Conservation (phyloP, 345 rosid species). For the Raphanus sativus region DNA sequence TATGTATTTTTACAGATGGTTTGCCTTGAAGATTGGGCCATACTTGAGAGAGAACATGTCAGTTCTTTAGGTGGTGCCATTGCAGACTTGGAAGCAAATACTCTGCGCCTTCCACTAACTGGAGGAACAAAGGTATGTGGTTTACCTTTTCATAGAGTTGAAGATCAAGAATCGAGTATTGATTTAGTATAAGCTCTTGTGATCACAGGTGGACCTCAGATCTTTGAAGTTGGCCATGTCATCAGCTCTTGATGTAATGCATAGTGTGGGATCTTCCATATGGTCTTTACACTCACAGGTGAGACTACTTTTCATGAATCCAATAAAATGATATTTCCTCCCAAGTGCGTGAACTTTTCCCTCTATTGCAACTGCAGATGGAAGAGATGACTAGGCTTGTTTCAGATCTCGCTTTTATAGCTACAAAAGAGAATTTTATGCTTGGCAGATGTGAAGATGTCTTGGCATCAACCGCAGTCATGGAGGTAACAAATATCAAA, state of each 20-base stretch:
- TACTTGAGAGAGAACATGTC: slow-evolving; percentile 69
- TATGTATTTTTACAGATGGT: slow-evolving; percentile 51
- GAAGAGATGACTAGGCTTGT: slow-evolving; percentile 58
- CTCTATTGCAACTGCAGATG: slow-evolving; percentile 40
- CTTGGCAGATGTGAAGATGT: slow-evolving; percentile 69
- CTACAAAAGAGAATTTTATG: slow-evolving; percentile 55
- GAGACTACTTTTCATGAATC: slow-evolving; percentile 23
- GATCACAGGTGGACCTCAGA: slow-evolving; percentile 64
- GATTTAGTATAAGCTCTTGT: slow-evolving; percentile 10
- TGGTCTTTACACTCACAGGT: slow-evolving; percentile 66
- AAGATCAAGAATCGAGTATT: neutral
- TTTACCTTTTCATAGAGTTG: slow-evolving; percentile 15
- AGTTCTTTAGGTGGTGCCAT: slow-evolving; percentile 69
- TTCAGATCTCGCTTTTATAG: slow-evolving; percentile 62
- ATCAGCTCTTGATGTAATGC: slow-evolving; percentile 87
- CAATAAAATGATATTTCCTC: neutral
- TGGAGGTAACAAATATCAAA: slow-evolving; percentile 55
- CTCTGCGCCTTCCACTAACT: slow-evolving; percentile 74
- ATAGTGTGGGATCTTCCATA: slow-evolving; percentile 71
- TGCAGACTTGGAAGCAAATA: slow-evolving; percentile 84
- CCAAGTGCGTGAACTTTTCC: neutral
- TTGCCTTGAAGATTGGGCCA: slow-evolving; percentile 79
- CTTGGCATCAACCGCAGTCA: slow-evolving; percentile 60
- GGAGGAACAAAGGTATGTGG: slow-evolving; percentile 70
- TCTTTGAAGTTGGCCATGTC: slow-evolving; percentile 70